Percentiles rank a stretch among this genome's conserved stretches.
Evolutionary conservation across 1,284 basidiomycete genomes (phyloP).

Genomic region (Naganishia sp.): DNA sequence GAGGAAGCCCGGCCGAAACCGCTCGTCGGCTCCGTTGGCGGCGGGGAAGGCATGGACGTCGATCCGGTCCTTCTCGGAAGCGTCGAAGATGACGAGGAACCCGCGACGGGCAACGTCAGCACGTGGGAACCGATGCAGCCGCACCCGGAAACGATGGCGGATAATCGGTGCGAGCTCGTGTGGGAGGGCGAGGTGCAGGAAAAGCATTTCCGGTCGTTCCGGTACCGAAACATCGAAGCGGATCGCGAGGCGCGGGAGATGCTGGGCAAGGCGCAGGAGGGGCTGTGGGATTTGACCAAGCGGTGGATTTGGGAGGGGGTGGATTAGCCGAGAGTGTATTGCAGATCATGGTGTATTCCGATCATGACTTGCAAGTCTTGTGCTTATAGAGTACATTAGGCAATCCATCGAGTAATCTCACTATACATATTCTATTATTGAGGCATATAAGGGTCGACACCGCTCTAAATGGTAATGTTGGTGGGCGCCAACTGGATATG

Average conservation of each 20-base stretch:
- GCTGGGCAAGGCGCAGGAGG: constrained; percentile 75
- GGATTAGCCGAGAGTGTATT: constrained; percentile 35
- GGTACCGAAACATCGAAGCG: constrained; percentile 78
- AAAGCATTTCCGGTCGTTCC: constrained; percentile 76
- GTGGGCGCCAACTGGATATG: constrained; percentile 36
- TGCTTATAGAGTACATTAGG: too few relatives aligned
- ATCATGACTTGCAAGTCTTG: not conserved
- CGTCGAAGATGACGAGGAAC: constrained; percentile 51
- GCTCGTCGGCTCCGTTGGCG: constrained; percentile 61
- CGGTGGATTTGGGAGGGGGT: constrained; percentile 56
- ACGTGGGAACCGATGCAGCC: constrained; percentile 37
- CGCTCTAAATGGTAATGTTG: constrained; percentile 25
- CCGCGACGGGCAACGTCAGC: constrained; percentile 26
- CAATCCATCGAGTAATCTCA: not conserved
- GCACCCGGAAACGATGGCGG: constrained; percentile 63
- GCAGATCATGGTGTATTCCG: not conserved
- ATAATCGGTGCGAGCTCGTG: constrained; percentile 85
- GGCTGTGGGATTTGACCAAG: constrained; percentile 94
- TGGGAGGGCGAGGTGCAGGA: constrained; percentile 92
- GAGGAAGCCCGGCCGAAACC: constrained; percentile 80
- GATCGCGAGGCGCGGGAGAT: constrained; percentile 82
- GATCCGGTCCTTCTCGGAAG: constrained; percentile 60
- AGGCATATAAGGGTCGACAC: not conserved
- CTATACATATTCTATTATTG: constrained; percentile 6
- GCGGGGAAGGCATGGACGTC: constrained; percentile 42